These are phyloP conservation scores for Colletotrichum karsti DNA, from an alignment of 2,329 filamentous ascomycete genomes.

Conservation along the genomic window DNA sequence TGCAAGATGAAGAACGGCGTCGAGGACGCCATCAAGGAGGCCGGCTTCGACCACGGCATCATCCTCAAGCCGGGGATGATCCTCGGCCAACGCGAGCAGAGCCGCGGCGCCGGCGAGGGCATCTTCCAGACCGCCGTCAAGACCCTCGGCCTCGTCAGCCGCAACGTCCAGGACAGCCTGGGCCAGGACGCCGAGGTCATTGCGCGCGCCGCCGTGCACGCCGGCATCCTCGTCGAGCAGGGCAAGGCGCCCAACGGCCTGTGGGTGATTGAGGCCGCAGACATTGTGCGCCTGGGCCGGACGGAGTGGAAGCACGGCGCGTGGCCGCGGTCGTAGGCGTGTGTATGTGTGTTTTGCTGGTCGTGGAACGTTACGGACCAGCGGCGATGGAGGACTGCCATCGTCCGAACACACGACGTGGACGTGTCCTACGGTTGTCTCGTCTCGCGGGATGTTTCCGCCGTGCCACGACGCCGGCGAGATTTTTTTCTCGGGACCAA, in stretches of 20 bases:
- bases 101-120: constrained; percentile 66
- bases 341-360: background rate
- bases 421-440: background rate
- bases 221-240: constrained; percentile 64
- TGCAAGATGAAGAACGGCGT: constrained; percentile 86
- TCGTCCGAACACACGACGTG: background rate
- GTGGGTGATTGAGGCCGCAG: constrained; percentile 67
- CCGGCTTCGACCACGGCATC: constrained; percentile 81
- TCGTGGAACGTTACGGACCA: background rate
- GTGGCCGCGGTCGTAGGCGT: constrained; percentile 24
- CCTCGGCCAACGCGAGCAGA: constrained; percentile 72
- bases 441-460: background rate
- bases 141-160: constrained; percentile 61
- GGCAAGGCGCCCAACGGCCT: constrained; percentile 67
- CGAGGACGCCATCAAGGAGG: constrained; percentile 76
- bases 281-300: constrained; percentile 74
- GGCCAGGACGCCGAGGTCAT: constrained; percentile 81
- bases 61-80: constrained; percentile 81
- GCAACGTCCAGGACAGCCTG: constrained; percentile 68
- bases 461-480: background rate
- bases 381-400: background rate
- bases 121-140: constrained; percentile 63
- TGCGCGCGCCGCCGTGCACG: constrained; percentile 71
- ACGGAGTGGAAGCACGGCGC: constrained; percentile 58
- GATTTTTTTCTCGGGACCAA: background rate